A percentile compares a stretch with the other conserved stretches of the same genome.
Conservation (phyloP, 176 grass and related monocot species). For the Canna indica region DNA sequence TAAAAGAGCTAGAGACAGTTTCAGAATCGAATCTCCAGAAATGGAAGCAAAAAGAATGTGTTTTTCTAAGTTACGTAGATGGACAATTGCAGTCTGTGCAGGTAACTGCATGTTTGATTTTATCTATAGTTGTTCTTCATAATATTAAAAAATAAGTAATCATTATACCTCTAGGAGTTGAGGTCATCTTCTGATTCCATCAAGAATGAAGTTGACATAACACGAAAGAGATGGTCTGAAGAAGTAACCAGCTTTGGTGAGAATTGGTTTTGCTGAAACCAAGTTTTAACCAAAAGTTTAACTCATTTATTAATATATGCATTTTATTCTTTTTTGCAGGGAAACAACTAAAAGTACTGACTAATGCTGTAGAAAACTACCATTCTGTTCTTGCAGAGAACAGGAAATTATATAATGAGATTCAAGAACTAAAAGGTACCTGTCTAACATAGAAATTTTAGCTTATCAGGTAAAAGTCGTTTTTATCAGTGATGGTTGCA, state of each 20-base stretch:
- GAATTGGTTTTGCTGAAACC: constrained; percentile 10
- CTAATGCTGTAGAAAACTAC: constrained; percentile 89
- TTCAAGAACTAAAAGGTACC: constrained; percentile 96
- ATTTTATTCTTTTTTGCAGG: constrained; percentile 37
- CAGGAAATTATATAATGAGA: constrained; percentile 86
- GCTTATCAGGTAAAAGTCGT: background rate
- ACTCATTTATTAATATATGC: background rate
- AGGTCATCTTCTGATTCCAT: constrained; percentile 62
- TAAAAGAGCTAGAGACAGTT: constrained; percentile 56
- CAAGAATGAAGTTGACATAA: constrained; percentile 58
- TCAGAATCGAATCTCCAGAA: constrained; percentile 57
- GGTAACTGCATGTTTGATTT: constrained; percentile 23
- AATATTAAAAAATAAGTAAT: constrained; percentile 15
- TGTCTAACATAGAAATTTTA: background rate
- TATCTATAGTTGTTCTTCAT: constrained; percentile 15
- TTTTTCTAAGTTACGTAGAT: constrained; percentile 55
- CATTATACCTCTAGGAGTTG: constrained; percentile 55
- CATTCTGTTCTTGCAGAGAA: constrained; percentile 87
- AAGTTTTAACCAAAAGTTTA: constrained; percentile 3
- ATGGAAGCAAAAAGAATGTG: constrained; percentile 73
- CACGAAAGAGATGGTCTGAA: constrained; percentile 76
- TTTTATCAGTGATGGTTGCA: background rate
- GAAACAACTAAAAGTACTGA: constrained; percentile 56
- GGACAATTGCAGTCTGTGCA: constrained; percentile 48
- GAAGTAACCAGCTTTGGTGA: constrained; percentile 78